Evolutionary conservation across 768 basidiomycete species (phyloP).

Genomic region (Boletus bicolor): DNA sequence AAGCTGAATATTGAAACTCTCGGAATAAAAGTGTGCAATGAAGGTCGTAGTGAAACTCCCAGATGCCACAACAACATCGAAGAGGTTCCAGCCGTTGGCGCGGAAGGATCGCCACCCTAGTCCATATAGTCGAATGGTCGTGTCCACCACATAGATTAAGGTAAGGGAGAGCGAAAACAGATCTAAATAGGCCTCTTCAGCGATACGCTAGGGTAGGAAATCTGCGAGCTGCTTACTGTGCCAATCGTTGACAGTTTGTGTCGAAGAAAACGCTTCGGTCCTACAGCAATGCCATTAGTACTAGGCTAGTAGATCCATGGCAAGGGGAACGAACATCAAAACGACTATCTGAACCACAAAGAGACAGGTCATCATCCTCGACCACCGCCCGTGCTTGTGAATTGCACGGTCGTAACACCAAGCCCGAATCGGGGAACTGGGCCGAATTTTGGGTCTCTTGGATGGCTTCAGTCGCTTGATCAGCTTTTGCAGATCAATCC

Average conservation of each 20-base stretch:
- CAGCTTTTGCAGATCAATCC: constrained; percentile 90
- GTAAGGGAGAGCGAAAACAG: constrained; percentile 74
- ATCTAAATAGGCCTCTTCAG: constrained; percentile 42
- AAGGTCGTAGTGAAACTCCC: constrained; percentile 86
- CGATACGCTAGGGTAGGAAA: constrained; percentile 1
- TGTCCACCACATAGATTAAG: constrained; percentile 72
- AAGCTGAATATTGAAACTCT: constrained; percentile 55
- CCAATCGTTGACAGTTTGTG: constrained; percentile 47
- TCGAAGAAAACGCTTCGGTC: constrained; percentile 73
- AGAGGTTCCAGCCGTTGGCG: constrained; percentile 93
- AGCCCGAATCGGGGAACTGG: constrained; percentile 50
- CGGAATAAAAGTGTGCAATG: constrained; percentile 54
- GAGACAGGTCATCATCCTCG: constrained; percentile 69
- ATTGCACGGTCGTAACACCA: constrained; percentile 95
- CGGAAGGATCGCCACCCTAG: constrained; percentile 81
- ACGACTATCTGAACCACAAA: constrained; percentile 80
- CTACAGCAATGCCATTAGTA: constrained; percentile 36
- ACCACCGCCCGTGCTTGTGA: constrained; percentile 93
- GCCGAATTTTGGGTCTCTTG: constrained; percentile 66
- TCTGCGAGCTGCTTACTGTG: constrained; percentile 48
- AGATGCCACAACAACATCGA: constrained; percentile 75
- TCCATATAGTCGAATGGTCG: constrained; percentile 73
- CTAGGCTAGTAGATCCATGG: background rate
- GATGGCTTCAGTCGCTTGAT: constrained; percentile 85
- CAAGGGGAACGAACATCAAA: constrained; percentile 59